phyloP scores from a whole-genome alignment of 192 early-diverging fungal species.

The Haplosporangium gracile region DNA sequence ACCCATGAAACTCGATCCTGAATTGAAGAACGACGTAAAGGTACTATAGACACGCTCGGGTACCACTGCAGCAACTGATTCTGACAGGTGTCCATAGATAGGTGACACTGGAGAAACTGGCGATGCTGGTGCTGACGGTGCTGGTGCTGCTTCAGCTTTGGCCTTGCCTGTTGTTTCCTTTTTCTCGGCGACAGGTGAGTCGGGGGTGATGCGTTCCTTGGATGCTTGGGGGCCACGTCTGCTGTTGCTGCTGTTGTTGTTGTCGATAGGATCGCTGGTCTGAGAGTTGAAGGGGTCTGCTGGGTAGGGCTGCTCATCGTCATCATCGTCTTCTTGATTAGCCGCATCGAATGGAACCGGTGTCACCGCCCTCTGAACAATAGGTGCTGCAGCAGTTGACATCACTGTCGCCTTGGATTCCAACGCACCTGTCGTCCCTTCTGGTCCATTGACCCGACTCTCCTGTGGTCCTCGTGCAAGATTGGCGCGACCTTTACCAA shows the following conservation, averaged over 20 bases:
- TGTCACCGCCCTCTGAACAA: background rate
- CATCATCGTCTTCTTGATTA: background rate
- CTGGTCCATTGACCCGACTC: background rate
- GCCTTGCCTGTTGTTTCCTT: background rate
- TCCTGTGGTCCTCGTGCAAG: background rate
- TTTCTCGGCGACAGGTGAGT: background rate
- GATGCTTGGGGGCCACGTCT: background rate
- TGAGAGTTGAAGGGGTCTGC: conserved; percentile 15
- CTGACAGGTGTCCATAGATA: background rate
- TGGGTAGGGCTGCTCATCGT: conserved; percentile 7
- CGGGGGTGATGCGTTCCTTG: background rate
- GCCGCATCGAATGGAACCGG: background rate
- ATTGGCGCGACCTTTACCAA: background rate
- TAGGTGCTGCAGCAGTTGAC: background rate
- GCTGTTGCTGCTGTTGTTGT: background rate
- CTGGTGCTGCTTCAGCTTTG: background rate
- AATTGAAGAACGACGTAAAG: conserved; percentile 37
- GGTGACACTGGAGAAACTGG: background rate
- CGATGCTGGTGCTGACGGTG: background rate
- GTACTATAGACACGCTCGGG: conserved; percentile 18
- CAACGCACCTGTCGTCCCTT: background rate
- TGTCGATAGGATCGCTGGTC: background rate
- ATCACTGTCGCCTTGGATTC: background rate
- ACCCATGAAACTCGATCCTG: conserved; percentile 43
- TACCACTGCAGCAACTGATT: background rate